Conservation (phyloP, 2,329 filamentous ascomycete genomes). For the Paecilomyces variotii region DNA sequence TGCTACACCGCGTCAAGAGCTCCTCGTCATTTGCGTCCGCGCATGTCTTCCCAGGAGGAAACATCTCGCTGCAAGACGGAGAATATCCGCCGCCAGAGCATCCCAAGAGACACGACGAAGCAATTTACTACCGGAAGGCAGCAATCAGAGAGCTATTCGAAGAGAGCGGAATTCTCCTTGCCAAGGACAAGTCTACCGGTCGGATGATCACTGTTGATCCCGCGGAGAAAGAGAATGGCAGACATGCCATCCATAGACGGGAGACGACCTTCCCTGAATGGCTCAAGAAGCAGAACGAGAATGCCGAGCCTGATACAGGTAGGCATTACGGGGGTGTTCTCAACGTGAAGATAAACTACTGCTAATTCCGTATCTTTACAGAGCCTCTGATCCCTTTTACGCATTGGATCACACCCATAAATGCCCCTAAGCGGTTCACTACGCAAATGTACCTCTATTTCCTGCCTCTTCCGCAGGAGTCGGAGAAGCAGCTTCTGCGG, state of each 20-base stretch:
- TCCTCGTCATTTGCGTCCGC: conserved; percentile 82
- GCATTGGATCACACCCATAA: conserved; percentile 76
- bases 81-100: conserved; percentile 43
- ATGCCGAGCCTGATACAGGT: conserved; percentile 52
- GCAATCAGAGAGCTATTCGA: conserved; percentile 92
- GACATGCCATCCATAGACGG: conserved; percentile 61
- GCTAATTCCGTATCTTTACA: conserved; percentile 14
- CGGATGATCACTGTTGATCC: conserved; percentile 55
- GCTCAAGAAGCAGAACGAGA: conserved; percentile 34
- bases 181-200: conserved; percentile 35
- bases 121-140: conserved; percentile 65
- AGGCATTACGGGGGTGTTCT: conserved; percentile 1
- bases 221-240: conserved; percentile 54
- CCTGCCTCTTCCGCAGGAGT: conserved; percentile 52
- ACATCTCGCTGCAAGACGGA: conserved; percentile 71
- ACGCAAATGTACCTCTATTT: conserved; percentile 98
- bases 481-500: conserved; percentile 21
- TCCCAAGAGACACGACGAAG: conserved; percentile 59
- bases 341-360: background rate
- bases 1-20: conserved; percentile 76
- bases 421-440: conserved; percentile 68
- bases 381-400: conserved; percentile 73
- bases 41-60: conserved; percentile 89
- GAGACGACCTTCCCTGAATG: conserved; percentile 61
- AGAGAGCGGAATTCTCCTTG: conserved; percentile 82